phyloP scores from a whole-genome alignment of 2,329 filamentous ascomycete species.

The Alternaria tenuissima region DNA sequence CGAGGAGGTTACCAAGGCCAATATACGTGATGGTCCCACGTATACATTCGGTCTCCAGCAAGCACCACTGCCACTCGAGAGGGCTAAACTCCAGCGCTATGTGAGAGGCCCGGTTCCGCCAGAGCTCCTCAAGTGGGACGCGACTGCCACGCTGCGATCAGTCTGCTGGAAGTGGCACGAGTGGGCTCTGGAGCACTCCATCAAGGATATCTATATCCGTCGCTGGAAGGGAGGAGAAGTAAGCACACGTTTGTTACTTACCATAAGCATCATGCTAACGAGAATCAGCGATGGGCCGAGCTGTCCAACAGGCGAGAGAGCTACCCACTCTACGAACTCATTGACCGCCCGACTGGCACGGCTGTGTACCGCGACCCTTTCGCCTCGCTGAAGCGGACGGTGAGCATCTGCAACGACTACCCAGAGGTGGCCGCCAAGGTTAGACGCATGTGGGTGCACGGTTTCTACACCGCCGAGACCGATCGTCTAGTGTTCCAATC shows the following conservation, averaged over 20 bases:
- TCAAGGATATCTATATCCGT: slow-evolving; percentile 61
- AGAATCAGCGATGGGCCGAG: slow-evolving; percentile 60
- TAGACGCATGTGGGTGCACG: slow-evolving; percentile 63
- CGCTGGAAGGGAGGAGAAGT: slow-evolving; percentile 60
- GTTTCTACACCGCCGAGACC: slow-evolving; percentile 61
- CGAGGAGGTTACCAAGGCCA: slow-evolving; percentile 57
- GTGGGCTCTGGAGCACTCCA: slow-evolving; percentile 61
- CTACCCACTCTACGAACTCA: slow-evolving; percentile 59
- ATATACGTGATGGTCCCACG: slow-evolving; percentile 56
- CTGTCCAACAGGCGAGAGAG: slow-evolving; percentile 54
- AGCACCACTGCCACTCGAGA: slow-evolving; percentile 57
- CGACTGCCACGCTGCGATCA: slow-evolving; percentile 57
- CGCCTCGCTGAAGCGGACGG: slow-evolving; percentile 58
- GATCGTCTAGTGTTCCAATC: slow-evolving; percentile 60
- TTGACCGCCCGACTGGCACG: slow-evolving; percentile 55
- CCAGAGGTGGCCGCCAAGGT: slow-evolving; percentile 59
- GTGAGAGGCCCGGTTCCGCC: slow-evolving; percentile 61
- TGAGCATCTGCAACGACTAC: slow-evolving; percentile 55
- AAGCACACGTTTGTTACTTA: slow-evolving; percentile 17
- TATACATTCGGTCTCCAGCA: slow-evolving; percentile 64
- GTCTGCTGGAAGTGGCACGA: slow-evolving; percentile 62
- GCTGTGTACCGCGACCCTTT: slow-evolving; percentile 63
- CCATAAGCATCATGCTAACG: slow-evolving; percentile 19
- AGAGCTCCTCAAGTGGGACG: slow-evolving; percentile 62
- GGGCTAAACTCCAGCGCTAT: slow-evolving; percentile 57